Evolutionary conservation across 2,329 filamentous ascomycete genomes (phyloP).

Genomic region (Meredithiella fracta): DNA sequence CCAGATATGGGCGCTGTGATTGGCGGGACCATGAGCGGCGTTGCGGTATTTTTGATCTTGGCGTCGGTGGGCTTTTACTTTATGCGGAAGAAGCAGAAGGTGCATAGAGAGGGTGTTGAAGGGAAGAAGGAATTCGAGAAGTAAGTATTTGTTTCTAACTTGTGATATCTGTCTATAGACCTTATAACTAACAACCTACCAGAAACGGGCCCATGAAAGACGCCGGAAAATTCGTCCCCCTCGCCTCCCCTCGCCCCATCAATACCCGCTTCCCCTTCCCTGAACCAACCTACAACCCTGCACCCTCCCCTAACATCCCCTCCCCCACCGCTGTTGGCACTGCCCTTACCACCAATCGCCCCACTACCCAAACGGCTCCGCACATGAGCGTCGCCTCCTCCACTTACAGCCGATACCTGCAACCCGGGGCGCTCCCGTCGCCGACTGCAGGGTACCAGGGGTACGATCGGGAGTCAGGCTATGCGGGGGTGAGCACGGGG

Average conservation of each 20-base stretch:
- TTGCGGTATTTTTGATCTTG: slow-evolving; percentile 29
- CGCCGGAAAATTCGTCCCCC: slow-evolving; percentile 15
- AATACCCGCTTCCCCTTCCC: slow-evolving; percentile 12
- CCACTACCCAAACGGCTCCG: slow-evolving; percentile 6
- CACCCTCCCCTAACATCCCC: background rate
- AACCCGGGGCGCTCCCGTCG: slow-evolving; percentile 11
- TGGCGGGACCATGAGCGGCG: slow-evolving; percentile 36
- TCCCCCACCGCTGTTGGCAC: slow-evolving; percentile 2
- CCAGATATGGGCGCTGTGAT: slow-evolving; percentile 33
- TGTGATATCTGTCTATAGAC: too few species aligned
- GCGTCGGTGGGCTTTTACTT: slow-evolving; percentile 28
- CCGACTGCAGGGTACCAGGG: slow-evolving; percentile 6
- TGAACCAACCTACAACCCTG: slow-evolving; percentile 1
- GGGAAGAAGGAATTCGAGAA: slow-evolving; percentile 16
- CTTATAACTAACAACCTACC: background rate
- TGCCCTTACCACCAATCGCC: slow-evolving; percentile 8
- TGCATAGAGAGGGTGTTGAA: slow-evolving; percentile 17
- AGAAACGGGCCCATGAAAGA: slow-evolving; percentile 11
- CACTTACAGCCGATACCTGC: slow-evolving; percentile 12
- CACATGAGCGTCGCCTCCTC: slow-evolving; percentile 13
- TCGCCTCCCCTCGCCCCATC: slow-evolving; percentile 14
- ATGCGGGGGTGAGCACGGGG: slow-evolving; percentile 15
- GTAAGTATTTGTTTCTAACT: slow-evolving; percentile 15
- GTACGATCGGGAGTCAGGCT: slow-evolving; percentile 6
- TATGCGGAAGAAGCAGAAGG: slow-evolving; percentile 28